phyloP scores from a whole-genome alignment of 78 protist species.

The Isochrysis galbana region DNA sequence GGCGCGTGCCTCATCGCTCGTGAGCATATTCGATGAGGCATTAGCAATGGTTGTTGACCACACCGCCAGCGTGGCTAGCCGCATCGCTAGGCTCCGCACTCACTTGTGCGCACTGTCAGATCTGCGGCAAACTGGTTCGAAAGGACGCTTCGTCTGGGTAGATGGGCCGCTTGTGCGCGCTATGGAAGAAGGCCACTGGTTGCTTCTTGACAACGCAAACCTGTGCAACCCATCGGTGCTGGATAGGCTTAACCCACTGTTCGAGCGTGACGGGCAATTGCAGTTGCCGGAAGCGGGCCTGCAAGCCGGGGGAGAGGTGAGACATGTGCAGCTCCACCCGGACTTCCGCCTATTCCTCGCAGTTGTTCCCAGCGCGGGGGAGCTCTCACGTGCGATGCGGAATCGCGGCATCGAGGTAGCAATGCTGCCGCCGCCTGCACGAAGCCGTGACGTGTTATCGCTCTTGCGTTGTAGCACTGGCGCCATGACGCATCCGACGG shows the following conservation, averaged over 20 bases:
- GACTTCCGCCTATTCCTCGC: conserved; percentile 88
- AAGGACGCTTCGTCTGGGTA: conserved; percentile 94
- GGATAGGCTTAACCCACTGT: conserved; percentile 97
- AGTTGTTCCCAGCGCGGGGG: conserved; percentile 92
- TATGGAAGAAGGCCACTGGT: conserved; percentile 91
- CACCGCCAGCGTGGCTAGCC: background rate
- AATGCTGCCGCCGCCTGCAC: background rate
- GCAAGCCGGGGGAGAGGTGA: conserved; percentile 63
- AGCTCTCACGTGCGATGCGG: conserved; percentile 98
- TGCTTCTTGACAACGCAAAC: conserved; percentile 94
- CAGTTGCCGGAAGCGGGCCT: conserved; percentile 90
- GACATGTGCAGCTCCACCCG: conserved; percentile 71
- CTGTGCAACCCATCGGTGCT: conserved; percentile 96
- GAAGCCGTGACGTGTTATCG: background rate
- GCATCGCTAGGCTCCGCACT: background rate
- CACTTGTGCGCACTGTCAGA: background rate
- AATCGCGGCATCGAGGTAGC: conserved; percentile 92
- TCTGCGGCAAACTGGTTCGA: background rate
- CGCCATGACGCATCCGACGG: background rate
- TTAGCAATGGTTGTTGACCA: background rate
- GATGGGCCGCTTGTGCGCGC: conserved; percentile 89
- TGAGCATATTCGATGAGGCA: background rate
- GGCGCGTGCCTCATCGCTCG: background rate
- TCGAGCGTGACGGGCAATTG: conserved; percentile 93
- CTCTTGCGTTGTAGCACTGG: background rate